Conservation (phyloP, 148 eudicot genomes). For the Chenopodium formosanum region DNA sequence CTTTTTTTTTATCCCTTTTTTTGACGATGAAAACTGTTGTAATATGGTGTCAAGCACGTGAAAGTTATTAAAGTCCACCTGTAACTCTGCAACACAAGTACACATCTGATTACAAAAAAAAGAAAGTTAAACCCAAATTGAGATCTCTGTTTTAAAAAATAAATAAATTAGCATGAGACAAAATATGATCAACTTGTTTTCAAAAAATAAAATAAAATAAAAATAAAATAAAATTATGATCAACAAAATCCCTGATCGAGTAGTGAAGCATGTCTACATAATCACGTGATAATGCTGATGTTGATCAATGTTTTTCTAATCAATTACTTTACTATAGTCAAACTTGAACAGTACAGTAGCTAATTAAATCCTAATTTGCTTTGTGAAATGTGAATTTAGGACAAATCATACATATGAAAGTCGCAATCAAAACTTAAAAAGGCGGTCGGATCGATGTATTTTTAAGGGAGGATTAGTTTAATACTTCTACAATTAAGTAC, state of each 20-base stretch:
- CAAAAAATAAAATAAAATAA: too few relatives aligned
- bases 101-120: neutral
- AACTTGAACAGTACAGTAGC: neutral
- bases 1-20: neutral
- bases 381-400: neutral
- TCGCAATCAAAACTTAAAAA: neutral
- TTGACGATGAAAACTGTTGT: neutral
- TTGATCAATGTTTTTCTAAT: neutral
- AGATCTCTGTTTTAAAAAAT: neutral
- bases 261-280: neutral
- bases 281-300: neutral
- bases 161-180: neutral
- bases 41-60: conserved; percentile 20
- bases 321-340: neutral
- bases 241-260: neutral
- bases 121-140: neutral
- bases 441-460: neutral
- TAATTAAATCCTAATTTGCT: neutral
- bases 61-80: neutral
- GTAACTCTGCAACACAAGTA: neutral
- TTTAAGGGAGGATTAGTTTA: neutral
- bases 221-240: neutral
- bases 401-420: neutral
- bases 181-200: neutral
- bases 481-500: too few relatives aligned